These are phyloP conservation scores for Peronospora destructor DNA, from an alignment of 352 stramenopile genomes.

Conservation along the genomic window DNA sequence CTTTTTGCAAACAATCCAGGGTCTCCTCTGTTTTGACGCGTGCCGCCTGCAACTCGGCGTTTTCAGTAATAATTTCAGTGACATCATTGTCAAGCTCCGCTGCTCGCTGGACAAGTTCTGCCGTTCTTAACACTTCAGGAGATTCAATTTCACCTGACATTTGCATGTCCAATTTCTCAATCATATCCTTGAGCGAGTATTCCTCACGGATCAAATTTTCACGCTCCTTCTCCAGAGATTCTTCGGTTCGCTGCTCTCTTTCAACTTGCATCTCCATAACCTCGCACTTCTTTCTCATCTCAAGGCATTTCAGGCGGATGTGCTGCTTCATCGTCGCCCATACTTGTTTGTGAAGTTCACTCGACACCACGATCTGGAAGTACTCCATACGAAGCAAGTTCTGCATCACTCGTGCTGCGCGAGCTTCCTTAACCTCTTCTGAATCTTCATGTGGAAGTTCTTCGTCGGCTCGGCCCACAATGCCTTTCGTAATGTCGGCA, in stretches of 20 bases:
- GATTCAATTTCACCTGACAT: slow-evolving; percentile 52
- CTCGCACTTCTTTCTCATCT: slow-evolving; percentile 52
- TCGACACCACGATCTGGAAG: slow-evolving; percentile 65
- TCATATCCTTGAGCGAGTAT: slow-evolving; percentile 41
- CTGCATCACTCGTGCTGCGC: slow-evolving; percentile 48
- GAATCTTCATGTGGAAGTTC: slow-evolving; percentile 53
- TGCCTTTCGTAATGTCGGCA: slow-evolving; percentile 73
- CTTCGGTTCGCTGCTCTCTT: slow-evolving; percentile 35
- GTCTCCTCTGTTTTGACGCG: slow-evolving; percentile 46
- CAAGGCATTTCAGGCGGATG: slow-evolving; percentile 41
- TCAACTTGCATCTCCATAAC: slow-evolving; percentile 47
- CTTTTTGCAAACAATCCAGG: slow-evolving; percentile 52
- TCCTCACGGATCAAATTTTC: slow-evolving; percentile 52
- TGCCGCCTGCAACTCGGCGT: slow-evolving; percentile 50
- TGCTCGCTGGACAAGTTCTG: slow-evolving; percentile 46
- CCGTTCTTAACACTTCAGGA: slow-evolving; percentile 49
- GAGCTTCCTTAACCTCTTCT: slow-evolving; percentile 60
- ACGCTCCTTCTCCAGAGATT: slow-evolving; percentile 49
- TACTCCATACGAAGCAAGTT: slow-evolving; percentile 67
- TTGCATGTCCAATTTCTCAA: slow-evolving; percentile 59
- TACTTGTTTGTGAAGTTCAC: slow-evolving; percentile 73
- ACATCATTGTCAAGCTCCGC: slow-evolving; percentile 65
- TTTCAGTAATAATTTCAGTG: slow-evolving; percentile 59
- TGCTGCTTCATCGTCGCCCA: slow-evolving; percentile 51
- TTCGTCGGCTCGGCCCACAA: slow-evolving; percentile 74